Evolutionary conservation across 2,329 filamentous ascomycete species (phyloP).

Genomic region (Pyrenochaeta sp.): DNA sequence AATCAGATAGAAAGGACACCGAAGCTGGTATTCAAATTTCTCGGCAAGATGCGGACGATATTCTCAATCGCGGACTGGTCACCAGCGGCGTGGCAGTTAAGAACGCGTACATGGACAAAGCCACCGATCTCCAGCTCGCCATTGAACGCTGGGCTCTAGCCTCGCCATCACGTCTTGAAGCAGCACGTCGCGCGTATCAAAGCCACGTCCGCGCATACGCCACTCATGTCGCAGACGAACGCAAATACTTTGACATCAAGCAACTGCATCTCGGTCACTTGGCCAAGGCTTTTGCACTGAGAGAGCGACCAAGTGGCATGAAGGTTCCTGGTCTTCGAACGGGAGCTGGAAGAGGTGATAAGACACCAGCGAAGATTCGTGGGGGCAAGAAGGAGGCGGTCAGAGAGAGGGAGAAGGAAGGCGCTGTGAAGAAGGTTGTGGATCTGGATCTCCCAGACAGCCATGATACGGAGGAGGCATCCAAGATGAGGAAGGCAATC

Average conservation of each 20-base stretch:
- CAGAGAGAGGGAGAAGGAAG: constrained; percentile 40
- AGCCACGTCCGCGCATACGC: constrained; percentile 94
- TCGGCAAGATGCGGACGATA: constrained; percentile 69
- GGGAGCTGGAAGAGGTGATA: constrained; percentile 47
- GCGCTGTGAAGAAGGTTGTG: constrained; percentile 26
- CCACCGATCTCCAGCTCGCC: constrained; percentile 73
- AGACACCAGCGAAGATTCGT: constrained; percentile 52
- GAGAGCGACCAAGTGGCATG: constrained; percentile 88
- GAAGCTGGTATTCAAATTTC: constrained; percentile 67
- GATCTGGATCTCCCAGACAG: constrained; percentile 47
- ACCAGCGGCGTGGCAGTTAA: constrained; percentile 48
- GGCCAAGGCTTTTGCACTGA: constrained; percentile 89
- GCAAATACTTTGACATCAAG: constrained; percentile 89
- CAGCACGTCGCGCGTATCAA: constrained; percentile 85
- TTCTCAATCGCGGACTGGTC: constrained; percentile 71
- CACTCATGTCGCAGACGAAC: constrained; percentile 87
- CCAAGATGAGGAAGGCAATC: constrained; percentile 69
- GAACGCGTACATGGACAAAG: constrained; percentile 69
- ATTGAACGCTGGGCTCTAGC: constrained; percentile 72
- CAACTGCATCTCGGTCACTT: constrained; percentile 90
- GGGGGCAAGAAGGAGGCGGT: constrained; percentile 44
- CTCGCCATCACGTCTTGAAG: constrained; percentile 75
- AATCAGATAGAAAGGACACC: constrained; percentile 72
- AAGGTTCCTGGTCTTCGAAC: constrained; percentile 61
- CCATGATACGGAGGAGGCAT: constrained; percentile 65